Base-by-base conservation (phyloP, 192 early-diverging fungal species). In the Backusella australiensis region DNA sequence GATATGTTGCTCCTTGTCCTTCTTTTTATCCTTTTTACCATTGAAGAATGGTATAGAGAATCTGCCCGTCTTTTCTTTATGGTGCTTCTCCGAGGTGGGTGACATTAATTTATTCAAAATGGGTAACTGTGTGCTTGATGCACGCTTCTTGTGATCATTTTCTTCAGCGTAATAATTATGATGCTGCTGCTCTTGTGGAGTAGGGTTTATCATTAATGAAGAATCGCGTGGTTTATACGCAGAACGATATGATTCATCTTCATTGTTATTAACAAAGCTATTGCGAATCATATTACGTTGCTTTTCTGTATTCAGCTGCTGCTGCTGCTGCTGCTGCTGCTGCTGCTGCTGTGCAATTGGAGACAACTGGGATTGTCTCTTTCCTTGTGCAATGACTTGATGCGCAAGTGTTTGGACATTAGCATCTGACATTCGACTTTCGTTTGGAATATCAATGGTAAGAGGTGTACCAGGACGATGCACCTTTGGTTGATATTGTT, bases 401-500 rank as follows among this genome's bases (percentile, higher is more conserved):
- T 72, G 76, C n/a, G 63, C 70, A 34, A 21, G 14, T 19, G 15
- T 19, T n/a, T 34, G 21, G 21, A 63, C 12, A 63, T 63, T 63
- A 29, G 56, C 6, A 14, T 63, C 26, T 63, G 49, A 53, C 35
- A 44, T 68, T 34, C 32, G 7, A 15, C 38, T 23, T 23, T 63
- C 56, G n/a, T 29, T 63, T 70, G 78, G 78, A 53, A 79, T 79
- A 70, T 79, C 73, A 39, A 79, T 79, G 6, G 49, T 79, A n/a
- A 79, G 68, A 68, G 66, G 73, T 15, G 49, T 42, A 44, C 46
- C 6, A 35, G 72, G 73, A 36, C 73, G 66, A 53, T 70, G 74
- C 38, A 65, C 34, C 34, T 73, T 69, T 12, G 49, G 9, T 29
- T 63, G 21, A 32, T 63, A 63, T 14, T 63, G 56, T 4, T 63